Base-by-base conservation (phyloP, 257 asterid genomes). In the Scutellaria barbata region DNA sequence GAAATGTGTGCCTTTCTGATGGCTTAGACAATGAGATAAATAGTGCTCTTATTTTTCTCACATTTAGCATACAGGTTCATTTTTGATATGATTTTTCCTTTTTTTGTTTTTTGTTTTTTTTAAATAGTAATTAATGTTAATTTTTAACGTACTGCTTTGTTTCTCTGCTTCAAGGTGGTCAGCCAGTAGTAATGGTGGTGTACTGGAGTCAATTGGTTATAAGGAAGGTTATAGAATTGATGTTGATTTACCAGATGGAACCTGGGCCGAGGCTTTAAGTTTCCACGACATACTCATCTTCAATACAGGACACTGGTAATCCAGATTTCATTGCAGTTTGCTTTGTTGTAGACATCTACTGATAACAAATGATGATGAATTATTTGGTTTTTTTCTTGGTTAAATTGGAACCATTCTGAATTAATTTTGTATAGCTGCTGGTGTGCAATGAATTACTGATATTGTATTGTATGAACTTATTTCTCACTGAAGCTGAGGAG, bases 241-340 rank as follows among this genome's bases (percentile, higher is more conserved):
- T 76, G 92, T 91, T 68, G 99, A 94, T 79, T 14, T 89, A 72
- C 98, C 96, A 9, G 98, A 94, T 4, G 96, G 96, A 74, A 85
- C 93, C 11, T 94, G 99, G 99, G 84, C 68, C 11, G 87, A 88
- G 63, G 96, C 96, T 66, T 93, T 83, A 30, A 75, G 41, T 63
- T 89, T 89, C 80, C 96, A 89, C 13, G 90, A 89, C 76, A 73
- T 94, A 80, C 93, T 94, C 77, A 77, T 94, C 78, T 88, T 94
- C 80, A 94, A 89, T 81, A 94, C 96, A 10, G 99, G 99, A 46
- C 99, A 94, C 81, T 94, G 98, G 98, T 91, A 85, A 80, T 62
- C 63, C 10, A 51, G 14, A 61, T 69, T 66, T 50, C 39, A 7
- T 54, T 62, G 51, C 30, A 12, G 48, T 30, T 65, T 51, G 18